A percentile compares a stretch with the other conserved stretches of the same genome.
Conservation (phyloP, 2,329 filamentous ascomycete genomes). For the Colletotrichum gloeosporioides region DNA sequence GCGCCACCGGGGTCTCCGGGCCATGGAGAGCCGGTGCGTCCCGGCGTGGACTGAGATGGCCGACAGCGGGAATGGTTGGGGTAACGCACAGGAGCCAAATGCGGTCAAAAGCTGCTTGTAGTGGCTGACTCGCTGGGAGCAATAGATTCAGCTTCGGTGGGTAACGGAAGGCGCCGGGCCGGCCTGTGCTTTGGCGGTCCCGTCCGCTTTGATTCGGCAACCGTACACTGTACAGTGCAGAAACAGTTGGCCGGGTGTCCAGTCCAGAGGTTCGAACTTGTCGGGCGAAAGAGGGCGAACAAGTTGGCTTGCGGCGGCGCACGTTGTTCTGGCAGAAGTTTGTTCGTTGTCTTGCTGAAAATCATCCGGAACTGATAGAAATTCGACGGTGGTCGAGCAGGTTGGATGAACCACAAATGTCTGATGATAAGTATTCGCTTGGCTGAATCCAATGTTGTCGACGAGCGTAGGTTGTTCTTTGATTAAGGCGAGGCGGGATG, state of each 20-base stretch:
- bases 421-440: not conserved
- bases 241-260: not conserved
- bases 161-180: not conserved
- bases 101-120: not conserved
- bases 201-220: not conserved
- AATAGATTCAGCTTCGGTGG: not conserved
- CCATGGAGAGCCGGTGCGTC: conserved; percentile 6
- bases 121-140: not conserved
- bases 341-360: not conserved
- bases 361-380: not conserved
- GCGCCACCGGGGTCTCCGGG: not conserved
- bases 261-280: not conserved
- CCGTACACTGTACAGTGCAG: not conserved
- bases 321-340: not conserved
- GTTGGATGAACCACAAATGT: not conserved
- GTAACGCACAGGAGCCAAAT: not conserved
- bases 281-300: not conserved
- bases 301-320: not conserved
- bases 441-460: not conserved
- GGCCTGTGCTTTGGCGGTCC: conserved; percentile 3
- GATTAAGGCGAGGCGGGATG: not conserved
- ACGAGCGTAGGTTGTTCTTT: not conserved
- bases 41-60: not conserved
- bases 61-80: not conserved
- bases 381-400: not conserved